These are phyloP conservation scores for Triticum timopheevii DNA, from an alignment of 176 grass and related monocot genomes.

Conservation along the genomic window DNA sequence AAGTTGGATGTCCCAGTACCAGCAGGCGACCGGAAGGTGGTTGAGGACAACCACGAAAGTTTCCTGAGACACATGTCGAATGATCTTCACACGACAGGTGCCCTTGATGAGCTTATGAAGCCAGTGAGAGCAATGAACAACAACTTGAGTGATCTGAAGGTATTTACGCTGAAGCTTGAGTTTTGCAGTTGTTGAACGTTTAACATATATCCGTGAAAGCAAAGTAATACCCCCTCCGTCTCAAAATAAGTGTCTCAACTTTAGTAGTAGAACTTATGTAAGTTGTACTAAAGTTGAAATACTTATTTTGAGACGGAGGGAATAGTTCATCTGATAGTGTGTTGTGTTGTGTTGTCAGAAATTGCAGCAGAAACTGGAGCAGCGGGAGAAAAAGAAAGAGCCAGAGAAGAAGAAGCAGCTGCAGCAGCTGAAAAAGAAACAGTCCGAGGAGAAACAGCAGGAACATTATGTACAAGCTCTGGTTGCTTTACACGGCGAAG, in stretches of 20 bases:
- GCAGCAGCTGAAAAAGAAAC: slow-evolving; percentile 19
- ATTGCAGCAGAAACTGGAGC: slow-evolving; percentile 17
- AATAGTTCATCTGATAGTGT: not conserved
- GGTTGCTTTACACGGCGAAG: slow-evolving; percentile 46
- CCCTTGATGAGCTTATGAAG: slow-evolving; percentile 62
- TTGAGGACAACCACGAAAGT: slow-evolving; percentile 33
- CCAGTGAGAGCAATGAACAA: slow-evolving; percentile 62
- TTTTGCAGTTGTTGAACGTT: too few relatives aligned
- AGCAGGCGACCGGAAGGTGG: slow-evolving; percentile 31
- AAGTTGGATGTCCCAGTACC: slow-evolving; percentile 32
- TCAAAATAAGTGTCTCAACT: too few relatives aligned
- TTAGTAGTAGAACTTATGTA: too few relatives aligned
- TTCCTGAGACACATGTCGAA: slow-evolving; percentile 56
- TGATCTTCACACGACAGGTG: slow-evolving; percentile 50
- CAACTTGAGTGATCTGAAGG: slow-evolving; percentile 60
- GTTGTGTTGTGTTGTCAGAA: not conserved
- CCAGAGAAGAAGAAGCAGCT: slow-evolving; percentile 41
- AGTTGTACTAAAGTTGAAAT: too few relatives aligned
- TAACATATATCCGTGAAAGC: not conserved
- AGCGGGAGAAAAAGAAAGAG: slow-evolving; percentile 11
- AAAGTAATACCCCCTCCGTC: not conserved
- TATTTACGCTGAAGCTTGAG: not conserved
- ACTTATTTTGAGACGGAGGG: too few relatives aligned
- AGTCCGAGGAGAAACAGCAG: slow-evolving; percentile 23
- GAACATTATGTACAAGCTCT: slow-evolving; percentile 45